Evolutionary conservation across 208 protist genomes (phyloP), one percentile per base, ranked within the genome.

Genomic region (Acanthamoeba healyi): DNA sequence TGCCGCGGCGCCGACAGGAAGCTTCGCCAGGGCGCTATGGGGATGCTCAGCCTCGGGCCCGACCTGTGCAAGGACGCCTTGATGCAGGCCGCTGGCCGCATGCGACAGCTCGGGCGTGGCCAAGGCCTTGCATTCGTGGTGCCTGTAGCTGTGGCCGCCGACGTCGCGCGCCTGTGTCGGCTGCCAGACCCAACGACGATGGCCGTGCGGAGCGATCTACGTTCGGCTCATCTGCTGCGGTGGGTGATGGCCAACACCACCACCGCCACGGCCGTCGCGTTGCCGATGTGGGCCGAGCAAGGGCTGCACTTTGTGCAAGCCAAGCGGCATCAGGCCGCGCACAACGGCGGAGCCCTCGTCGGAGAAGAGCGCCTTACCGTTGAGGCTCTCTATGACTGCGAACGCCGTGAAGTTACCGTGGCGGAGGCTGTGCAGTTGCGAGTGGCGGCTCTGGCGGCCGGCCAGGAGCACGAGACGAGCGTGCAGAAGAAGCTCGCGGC

Each of bases 1-100:
- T 95, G 94, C 81, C 94, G 94, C 38, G 94, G 94, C 32, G 91
- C 90, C 9, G 94, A 95, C 67, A 54, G 94, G 49, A 86, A 88
- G 74, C 91, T 95, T 15, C 5, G 29, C 14, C 51, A 63, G 22
- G 44, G 42, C 4, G 94, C 94, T 22, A 3, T 56, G 5, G 94
- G 88, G 36, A 56, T 94, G 49, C 61, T 95, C 46, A 95, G 84
- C 7, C 36, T 92, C 29, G 79, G 88, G 4, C 81, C 34, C 2
- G 7, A n/a, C 34, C 67, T 95, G 87, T 74, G 94, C 67, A 95
- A 94, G 91, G 81, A 86, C 56, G 84, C 65, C 81, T 81, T 95
- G 42, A 95, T 95, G 94, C 94, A 95, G 49, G 94, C 89, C 5
- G 82, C 84, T 36, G 84, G 81, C 32, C 91, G 94, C 44, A 58